Percentiles rank a stretch among this genome's conserved stretches.
phyloP scores from a whole-genome alignment of 768 basidiomycete species.

The Stropharia rugosoannulata region DNA sequence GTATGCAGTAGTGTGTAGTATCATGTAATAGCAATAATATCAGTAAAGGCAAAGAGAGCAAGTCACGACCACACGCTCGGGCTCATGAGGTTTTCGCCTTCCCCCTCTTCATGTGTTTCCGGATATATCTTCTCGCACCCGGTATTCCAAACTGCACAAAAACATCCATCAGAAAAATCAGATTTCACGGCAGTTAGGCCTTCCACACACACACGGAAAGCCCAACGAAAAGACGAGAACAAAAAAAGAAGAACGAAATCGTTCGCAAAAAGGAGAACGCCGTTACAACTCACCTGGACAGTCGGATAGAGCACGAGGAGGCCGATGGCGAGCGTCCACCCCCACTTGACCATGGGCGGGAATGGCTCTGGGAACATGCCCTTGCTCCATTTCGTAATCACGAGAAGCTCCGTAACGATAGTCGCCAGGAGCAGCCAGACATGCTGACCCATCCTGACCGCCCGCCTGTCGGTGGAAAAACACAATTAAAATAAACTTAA shows the following conservation, averaged over 20 bases:
- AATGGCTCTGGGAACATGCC: constrained; percentile 67
- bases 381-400: constrained; percentile 80
- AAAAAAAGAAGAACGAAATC: background rate
- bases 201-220: background rate
- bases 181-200: background rate
- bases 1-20: no score
- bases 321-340: constrained; percentile 60
- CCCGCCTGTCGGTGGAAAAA: constrained; percentile 46
- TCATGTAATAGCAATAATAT: no score
- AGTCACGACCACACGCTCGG: background rate
- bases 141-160: constrained; percentile 64
- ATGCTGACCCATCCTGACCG: constrained; percentile 89
- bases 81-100: constrained; percentile 34
- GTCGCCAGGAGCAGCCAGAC: constrained; percentile 86
- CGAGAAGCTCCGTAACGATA: constrained; percentile 78
- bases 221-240: constrained; percentile 1
- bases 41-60: no score
- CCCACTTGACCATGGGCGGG: constrained; percentile 61
- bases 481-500: no score
- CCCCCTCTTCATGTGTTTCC: constrained; percentile 34
- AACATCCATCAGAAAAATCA: constrained; percentile 18
- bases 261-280: constrained; percentile 3
- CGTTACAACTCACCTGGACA: constrained; percentile 50
- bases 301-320: constrained; percentile 69
- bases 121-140: constrained; percentile 50